Base-by-base conservation (phyloP, 2,329 filamentous ascomycete species). In the Ophiocordyceps camponoti-leonardi region DNA sequence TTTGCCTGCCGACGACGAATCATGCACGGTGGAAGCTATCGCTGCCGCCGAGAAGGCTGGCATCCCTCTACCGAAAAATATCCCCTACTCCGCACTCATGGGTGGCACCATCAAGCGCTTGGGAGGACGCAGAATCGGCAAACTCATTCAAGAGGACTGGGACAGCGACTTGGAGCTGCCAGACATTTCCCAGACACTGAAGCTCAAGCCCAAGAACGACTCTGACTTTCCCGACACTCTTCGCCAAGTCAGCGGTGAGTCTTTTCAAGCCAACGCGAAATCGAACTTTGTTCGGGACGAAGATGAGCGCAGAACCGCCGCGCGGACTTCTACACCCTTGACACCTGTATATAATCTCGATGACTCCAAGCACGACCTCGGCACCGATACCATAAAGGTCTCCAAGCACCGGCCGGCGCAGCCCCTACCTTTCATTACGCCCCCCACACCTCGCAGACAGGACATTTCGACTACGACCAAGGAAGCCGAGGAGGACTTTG, bases 101-200 rank as follows among this genome's bases (percentile, higher is more conserved):
- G 90, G 90, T 45, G 92, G 92, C 45, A 90, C 87, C 11, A 96
- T 96, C 58, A 94, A 93, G 66, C 75, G 88, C 53, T 71, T 96
- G 31, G 88, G 88, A 44, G 79, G 78, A 48, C 75, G 77, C 52
- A 86, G 81, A 55, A 71, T 83, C 19, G 81, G 79, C 56, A 82
- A 77, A 56, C 77, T 81, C 39, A 76, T 85, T 48, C 78, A 84
- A 50, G 83, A 87, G 54, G 84, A 90, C 59, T 90, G 85, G 80
- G 81, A 78, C 49, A 82, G 87, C 53, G 85, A 90, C 53, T 63
- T 90, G 43, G 82, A 85, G 53, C 61, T 87, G 16, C 79, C 82
- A 4, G 71, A 72, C 37, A 59, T 67, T 2, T 71, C 72, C 28
- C 71, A 77, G 48, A 68, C 67, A 6, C 65, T 87, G 48, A 73